phyloP scores from a whole-genome alignment of 495 filamentous ascomycete species.

The Penicillium coprophilum region DNA sequence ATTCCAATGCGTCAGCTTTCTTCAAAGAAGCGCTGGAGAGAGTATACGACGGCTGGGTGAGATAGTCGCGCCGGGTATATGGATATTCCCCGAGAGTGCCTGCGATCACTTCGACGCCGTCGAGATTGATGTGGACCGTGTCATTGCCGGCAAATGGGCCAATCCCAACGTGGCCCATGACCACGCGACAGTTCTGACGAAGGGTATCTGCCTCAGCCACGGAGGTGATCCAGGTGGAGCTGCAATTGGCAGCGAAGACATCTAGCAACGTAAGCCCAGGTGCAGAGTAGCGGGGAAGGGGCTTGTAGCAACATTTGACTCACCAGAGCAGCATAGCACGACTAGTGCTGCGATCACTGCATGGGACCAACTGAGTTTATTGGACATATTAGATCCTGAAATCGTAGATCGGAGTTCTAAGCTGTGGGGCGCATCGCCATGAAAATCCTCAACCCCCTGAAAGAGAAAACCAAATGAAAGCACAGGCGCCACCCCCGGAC shows the following conservation, averaged over 20 bases:
- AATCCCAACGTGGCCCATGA: not conserved
- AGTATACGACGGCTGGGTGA: not conserved
- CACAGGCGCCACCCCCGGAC: not conserved
- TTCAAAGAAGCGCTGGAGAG: constrained; percentile 7
- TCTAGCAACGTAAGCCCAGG: not conserved
- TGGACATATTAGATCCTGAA: not conserved
- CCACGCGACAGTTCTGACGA: not conserved
- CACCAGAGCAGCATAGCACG: not conserved
- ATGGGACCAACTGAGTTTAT: not conserved
- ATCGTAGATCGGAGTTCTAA: not conserved
- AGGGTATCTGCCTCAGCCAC: constrained; percentile 1
- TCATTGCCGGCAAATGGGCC: constrained; percentile 1
- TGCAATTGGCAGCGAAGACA: constrained; percentile 1
- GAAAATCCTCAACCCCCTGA: not conserved
- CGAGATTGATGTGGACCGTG: constrained; percentile 6
- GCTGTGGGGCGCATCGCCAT: not conserved
- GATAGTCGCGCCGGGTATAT: not conserved
- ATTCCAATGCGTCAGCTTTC: not conserved
- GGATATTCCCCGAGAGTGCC: not conserved
- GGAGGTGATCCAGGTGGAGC: constrained; percentile 3
- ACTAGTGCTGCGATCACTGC: not conserved
- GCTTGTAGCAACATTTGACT: not conserved
- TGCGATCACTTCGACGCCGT: constrained; percentile 1
- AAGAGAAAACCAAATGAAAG: not conserved
- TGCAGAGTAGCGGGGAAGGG: not conserved